A percentile compares a stretch with the other conserved stretches of the same genome.
Evolutionary conservation across 202 grass and related monocot species (phyloP).

Genomic region (Schoenoplectus tabernaemontani): DNA sequence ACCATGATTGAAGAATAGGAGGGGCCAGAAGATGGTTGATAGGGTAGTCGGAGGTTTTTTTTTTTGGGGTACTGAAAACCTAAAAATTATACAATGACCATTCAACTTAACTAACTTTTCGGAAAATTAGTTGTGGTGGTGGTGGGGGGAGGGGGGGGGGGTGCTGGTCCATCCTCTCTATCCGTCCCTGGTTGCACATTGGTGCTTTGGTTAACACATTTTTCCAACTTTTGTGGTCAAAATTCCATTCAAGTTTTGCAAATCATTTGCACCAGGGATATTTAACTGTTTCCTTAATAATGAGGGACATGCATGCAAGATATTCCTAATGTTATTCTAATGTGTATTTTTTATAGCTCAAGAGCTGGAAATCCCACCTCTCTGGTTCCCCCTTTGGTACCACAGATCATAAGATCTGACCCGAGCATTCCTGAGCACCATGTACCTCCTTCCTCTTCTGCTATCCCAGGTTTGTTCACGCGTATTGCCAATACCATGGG

Average conservation of each 20-base stretch:
- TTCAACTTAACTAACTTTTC: no score
- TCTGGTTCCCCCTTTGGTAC: conserved; percentile 43
- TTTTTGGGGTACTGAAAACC: no score
- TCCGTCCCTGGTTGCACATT: no score
- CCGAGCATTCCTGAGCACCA: conserved; percentile 52
- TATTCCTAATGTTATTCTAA: no score
- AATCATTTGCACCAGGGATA: neutral
- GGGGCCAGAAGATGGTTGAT: no score
- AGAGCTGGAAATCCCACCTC: conserved; percentile 40
- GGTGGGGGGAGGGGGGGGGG: no score
- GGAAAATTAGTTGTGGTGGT: no score
- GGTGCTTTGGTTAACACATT: neutral
- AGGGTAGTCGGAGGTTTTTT: no score
- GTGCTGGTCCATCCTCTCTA: no score
- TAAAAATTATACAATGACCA: no score
- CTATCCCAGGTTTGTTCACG: neutral
- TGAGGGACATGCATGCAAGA: neutral
- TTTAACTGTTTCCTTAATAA: neutral
- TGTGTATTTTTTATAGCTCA: conserved; percentile 40
- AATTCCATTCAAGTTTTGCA: neutral
- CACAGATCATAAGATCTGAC: conserved; percentile 55
- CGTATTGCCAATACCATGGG: neutral
- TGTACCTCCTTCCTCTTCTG: conserved; percentile 37
- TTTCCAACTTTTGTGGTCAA: neutral
- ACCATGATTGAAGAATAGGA: no score